These are phyloP conservation scores for Aspergillus fructus DNA, from an alignment of 2,329 filamentous ascomycete species.

Conservation along the genomic window DNA sequence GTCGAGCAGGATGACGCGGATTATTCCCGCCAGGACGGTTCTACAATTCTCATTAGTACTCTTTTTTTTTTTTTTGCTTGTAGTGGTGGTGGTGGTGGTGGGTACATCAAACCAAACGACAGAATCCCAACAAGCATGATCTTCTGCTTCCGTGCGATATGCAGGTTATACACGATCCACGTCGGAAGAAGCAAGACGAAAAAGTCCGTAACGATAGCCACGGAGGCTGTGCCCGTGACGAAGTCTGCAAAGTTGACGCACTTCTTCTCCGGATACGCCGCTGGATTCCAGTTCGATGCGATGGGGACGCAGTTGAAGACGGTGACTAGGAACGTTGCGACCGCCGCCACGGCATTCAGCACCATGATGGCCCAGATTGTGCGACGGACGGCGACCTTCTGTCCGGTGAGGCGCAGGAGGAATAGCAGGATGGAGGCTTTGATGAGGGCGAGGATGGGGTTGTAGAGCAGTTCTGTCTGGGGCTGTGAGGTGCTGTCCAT, in stretches of 20 bases:
- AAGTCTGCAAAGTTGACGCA: conserved; percentile 31
- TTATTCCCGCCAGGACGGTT: conserved; percentile 28
- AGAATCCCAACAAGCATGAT: conserved; percentile 30
- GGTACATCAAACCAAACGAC: conserved; percentile 28
- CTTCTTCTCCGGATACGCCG: conserved; percentile 14
- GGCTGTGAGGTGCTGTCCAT: neutral
- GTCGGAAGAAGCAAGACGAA: conserved; percentile 31
- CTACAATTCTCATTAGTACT: conserved; percentile 9
- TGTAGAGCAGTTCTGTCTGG: conserved; percentile 27
- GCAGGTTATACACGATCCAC: conserved; percentile 30
- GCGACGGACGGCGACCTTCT: conserved; percentile 20
- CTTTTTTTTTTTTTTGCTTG: too few relatives aligned
- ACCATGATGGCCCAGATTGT: conserved; percentile 21
- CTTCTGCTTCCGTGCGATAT: conserved; percentile 28
- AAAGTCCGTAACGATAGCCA: conserved; percentile 33
- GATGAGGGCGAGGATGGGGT: conserved; percentile 28
- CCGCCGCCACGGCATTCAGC: conserved; percentile 20
- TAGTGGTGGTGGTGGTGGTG: too few relatives aligned
- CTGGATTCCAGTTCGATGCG: conserved; percentile 25
- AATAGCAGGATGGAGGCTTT: conserved; percentile 33
- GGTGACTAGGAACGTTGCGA: conserved; percentile 27
- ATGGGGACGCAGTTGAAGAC: conserved; percentile 34
- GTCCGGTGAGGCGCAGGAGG: conserved; percentile 29
- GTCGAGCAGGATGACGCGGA: conserved; percentile 29
- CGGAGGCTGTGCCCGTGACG: conserved; percentile 26